These are phyloP conservation scores for Leccinum variicolor DNA, from an alignment of 768 basidiomycete genomes.

Conservation along the genomic window DNA sequence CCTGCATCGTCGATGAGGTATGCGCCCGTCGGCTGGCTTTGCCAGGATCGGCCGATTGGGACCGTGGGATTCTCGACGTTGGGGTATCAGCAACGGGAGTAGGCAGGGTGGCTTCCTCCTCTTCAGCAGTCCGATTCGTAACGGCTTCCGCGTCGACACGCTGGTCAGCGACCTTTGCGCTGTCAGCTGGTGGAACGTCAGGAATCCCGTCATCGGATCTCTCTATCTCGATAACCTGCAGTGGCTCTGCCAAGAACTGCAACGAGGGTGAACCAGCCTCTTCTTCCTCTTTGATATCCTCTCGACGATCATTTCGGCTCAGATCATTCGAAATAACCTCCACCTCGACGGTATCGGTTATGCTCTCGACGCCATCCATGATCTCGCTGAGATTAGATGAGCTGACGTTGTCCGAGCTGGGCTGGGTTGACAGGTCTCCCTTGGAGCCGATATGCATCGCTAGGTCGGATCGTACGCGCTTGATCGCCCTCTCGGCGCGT, in stretches of 20 bases:
- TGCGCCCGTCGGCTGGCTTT: conserved; percentile 56
- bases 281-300: conserved; percentile 29
- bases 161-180: conserved; percentile 5
- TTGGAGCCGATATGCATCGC: conserved; percentile 60
- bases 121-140: conserved; percentile 23
- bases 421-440: conserved; percentile 23
- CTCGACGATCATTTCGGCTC: conserved; percentile 14
- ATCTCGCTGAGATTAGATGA: conserved; percentile 33
- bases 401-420: conserved; percentile 24
- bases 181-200: conserved; percentile 10
- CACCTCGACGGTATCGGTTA: conserved; percentile 23
- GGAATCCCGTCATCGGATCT: conserved; percentile 19
- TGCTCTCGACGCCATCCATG: conserved; percentile 30
- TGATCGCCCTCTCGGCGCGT: conserved; percentile 83
- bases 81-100: conserved; percentile 40
- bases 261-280: neutral
- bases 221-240: conserved; percentile 20
- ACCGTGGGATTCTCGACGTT: conserved; percentile 58
- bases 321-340: conserved; percentile 18
- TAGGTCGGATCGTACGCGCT: conserved; percentile 81
- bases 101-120: conserved; percentile 28
- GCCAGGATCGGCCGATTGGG: conserved; percentile 80
- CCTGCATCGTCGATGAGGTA: conserved; percentile 48
- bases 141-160: conserved; percentile 22
- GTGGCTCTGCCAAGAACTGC: conserved; percentile 4